Evolutionary conservation across 495 filamentous ascomycete genomes (phyloP).

Genomic region (Hyaloscypha hepaticicola): DNA sequence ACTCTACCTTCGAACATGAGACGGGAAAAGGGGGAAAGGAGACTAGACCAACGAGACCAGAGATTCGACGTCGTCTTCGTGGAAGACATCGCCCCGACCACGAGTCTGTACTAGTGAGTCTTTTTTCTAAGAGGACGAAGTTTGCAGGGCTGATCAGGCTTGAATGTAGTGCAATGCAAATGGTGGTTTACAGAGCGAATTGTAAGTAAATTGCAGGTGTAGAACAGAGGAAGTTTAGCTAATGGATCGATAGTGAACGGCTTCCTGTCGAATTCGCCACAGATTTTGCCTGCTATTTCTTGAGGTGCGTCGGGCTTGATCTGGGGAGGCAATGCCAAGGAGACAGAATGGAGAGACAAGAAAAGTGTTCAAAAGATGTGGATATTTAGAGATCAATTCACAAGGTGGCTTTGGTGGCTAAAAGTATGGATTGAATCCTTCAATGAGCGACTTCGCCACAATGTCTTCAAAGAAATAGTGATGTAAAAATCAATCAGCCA

Average conservation of each 20-base stretch:
- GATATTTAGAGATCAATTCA: background rate
- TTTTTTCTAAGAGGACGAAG: background rate
- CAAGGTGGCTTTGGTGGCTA: background rate
- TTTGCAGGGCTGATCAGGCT: background rate
- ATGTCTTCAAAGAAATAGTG: background rate
- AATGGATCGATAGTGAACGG: slow-evolving; percentile 5
- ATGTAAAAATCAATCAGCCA: background rate
- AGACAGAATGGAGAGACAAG: no score
- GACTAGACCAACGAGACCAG: background rate
- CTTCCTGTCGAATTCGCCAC: slow-evolving; percentile 12
- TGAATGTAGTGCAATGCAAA: slow-evolving; percentile 11
- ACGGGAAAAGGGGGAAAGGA: background rate
- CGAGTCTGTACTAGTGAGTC: slow-evolving; percentile 15
- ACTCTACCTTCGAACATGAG: background rate
- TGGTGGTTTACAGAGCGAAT: slow-evolving; percentile 15
- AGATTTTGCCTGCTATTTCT: slow-evolving; percentile 13
- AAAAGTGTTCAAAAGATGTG: no score
- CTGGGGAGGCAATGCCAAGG: no score
- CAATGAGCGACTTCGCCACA: background rate
- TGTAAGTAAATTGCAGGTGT: background rate
- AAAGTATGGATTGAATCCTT: background rate
- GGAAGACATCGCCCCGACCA: slow-evolving; percentile 11
- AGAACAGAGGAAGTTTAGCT: background rate
- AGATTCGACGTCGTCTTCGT: slow-evolving; percentile 15
- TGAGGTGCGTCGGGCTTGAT: background rate